Evolutionary conservation across 2,329 filamentous ascomycete species (phyloP).

Genomic region (Talaromyces sp.): DNA sequence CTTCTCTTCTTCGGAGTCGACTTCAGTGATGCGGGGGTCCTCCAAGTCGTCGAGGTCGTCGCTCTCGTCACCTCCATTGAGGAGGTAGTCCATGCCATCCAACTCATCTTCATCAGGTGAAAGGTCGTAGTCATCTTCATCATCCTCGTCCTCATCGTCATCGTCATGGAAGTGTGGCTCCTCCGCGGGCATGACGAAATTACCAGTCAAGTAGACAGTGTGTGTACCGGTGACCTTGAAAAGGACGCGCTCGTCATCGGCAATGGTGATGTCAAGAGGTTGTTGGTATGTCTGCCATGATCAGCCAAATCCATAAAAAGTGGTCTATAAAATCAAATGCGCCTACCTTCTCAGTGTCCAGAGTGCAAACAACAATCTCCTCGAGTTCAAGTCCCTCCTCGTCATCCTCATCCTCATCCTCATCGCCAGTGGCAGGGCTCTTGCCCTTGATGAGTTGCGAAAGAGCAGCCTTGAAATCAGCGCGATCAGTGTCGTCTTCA

Average conservation of each 20-base stretch:
- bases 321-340: background rate
- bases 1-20: constrained; percentile 72
- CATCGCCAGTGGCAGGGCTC: constrained; percentile 66
- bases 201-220: constrained; percentile 87
- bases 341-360: constrained; percentile 82
- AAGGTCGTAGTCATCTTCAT: constrained; percentile 75
- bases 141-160: constrained; percentile 59
- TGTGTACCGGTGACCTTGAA: constrained; percentile 90
- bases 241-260: constrained; percentile 83
- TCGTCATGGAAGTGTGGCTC: constrained; percentile 39
- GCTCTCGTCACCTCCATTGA: constrained; percentile 58
- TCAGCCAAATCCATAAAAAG: background rate
- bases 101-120: constrained; percentile 77
- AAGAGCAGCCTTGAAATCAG: constrained; percentile 59
- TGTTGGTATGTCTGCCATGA: constrained; percentile 80
- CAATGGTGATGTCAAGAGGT: constrained; percentile 85
- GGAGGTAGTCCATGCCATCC: constrained; percentile 47
- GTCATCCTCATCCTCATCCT: constrained; percentile 60
- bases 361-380: constrained; percentile 91
- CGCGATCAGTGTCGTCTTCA: constrained; percentile 56
- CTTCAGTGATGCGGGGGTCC: constrained; percentile 77
- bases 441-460: constrained; percentile 62
- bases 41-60: constrained; percentile 76
- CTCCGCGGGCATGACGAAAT: constrained; percentile 77
- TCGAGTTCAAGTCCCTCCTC: constrained; percentile 66